A percentile compares a stretch with the other conserved stretches of the same genome.
Evolutionary conservation across 495 filamentous ascomycete species (phyloP).

Genomic region (Sporormia fimetaria): DNA sequence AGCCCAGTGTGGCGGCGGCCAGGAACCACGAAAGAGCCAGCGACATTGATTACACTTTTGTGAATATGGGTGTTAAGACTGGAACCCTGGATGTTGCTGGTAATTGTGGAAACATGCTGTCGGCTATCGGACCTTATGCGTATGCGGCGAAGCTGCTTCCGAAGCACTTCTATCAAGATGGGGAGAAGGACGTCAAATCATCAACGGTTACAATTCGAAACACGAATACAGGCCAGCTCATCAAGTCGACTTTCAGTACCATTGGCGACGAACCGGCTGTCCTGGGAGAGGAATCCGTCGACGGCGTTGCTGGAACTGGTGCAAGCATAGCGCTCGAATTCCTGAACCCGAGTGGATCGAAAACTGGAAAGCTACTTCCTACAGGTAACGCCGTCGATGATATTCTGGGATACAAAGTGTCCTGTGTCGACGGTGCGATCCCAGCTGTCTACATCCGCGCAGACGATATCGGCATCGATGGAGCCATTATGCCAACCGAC

Average conservation of each 20-base stretch:
- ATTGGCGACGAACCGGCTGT: constrained; percentile 39
- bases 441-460: constrained; percentile 54
- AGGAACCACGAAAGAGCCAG: too few relatives aligned
- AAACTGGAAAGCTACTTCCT: constrained; percentile 54
- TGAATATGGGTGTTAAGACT: constrained; percentile 52
- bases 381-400: constrained; percentile 48
- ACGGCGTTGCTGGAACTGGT: constrained; percentile 52
- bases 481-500: constrained; percentile 42
- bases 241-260: constrained; percentile 39
- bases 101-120: constrained; percentile 66
- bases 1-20: constrained; percentile 27
- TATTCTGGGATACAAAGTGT: constrained; percentile 43
- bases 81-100: constrained; percentile 50
- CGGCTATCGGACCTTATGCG: constrained; percentile 55
- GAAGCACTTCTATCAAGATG: constrained; percentile 11
- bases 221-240: constrained; percentile 40
- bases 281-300: constrained; percentile 49
- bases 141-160: constrained; percentile 44
- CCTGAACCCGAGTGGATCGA: constrained; percentile 53
- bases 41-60: constrained; percentile 64
- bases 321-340: constrained; percentile 52
- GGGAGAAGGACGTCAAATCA: constrained; percentile 25
- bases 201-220: constrained; percentile 43
- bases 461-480: constrained; percentile 39
- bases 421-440: constrained; percentile 54